Base-by-base conservation (phyloP, 345 rosid genomes). In the Citrus cavaleriei region DNA sequence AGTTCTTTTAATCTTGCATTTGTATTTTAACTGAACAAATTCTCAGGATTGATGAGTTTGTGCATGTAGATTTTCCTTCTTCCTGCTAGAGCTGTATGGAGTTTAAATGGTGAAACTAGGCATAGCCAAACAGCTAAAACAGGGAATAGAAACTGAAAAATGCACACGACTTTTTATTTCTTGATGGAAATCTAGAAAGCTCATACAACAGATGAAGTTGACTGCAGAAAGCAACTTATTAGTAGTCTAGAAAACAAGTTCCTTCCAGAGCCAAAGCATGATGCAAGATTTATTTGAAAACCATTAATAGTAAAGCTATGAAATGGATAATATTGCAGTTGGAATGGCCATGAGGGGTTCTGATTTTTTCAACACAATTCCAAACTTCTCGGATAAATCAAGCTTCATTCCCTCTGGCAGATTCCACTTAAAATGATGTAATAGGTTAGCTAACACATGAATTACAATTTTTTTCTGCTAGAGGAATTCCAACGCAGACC, bases 391-490 rank as follows among this genome's bases (percentile, higher is more conserved):
- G 1, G 63, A 21, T 0, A 27, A 1, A 68, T 79, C 77, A 13
- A 78, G 74, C 18, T 25, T 34, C 2, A 7, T 5, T 7, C 62
- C 80, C 2, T 32, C 64, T 1, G 70, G 59, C 16, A 68, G 13
- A 25, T 63, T 34, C 83, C 84, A 79, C 16, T 68, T 57, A 21
- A 79, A 83, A 7, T 78, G 40, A 7, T 73, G 74, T 69, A 79
- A 3, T 19, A 78, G 10, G 0, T 75, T 7, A 63, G 77, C 82
- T 13, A 84, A 22, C 18, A 68, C 28, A n/a, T 34, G 34, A 14
- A 7, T 38, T 5, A 40, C 1, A 72, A 79, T 76, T 21, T 24
- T n/a, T 79, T 25, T 84, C 81, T 0, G 66, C 79, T 10, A 84
- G 2, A 40, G 65, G 40, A 63, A 81, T 55, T 25, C 87, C 79